Base-by-base conservation (phyloP, 2,329 filamentous ascomycete species). In the Botrytis porri region DNA sequence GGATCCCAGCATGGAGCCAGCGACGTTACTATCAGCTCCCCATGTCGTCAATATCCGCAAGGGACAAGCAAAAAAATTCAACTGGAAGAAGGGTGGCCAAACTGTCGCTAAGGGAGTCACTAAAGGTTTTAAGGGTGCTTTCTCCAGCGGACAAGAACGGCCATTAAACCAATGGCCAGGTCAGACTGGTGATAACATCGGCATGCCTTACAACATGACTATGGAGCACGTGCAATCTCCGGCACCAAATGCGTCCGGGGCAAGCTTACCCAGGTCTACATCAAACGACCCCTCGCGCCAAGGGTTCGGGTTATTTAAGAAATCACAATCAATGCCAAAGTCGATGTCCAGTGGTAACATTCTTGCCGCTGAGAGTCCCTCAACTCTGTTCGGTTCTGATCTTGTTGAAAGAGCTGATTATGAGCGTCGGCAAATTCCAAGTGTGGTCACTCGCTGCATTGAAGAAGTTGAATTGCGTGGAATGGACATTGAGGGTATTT, bases 401-500 rank as follows among this genome's bases (percentile, higher is more conserved):
- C 86, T 99, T 51, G 87, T 91, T 62, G 92, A 94, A 79, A 90
- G 96, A 75, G 92, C 94, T 80, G 94, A 97, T 69, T 94, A 89
- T 79, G 96, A 99, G 82, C 93, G 93, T 76, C 91, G 93, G 70
- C 90, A 95, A 79, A 95, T 99, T 75, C 96, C 96, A 65, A 91
- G 90, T 75, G 93, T 99, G 41, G 93, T 99, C 61, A 95, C 90
- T 65, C 92, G 94, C 65, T 99, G 96, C 83, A 97, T 99, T 77
- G 93, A 97, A 81, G 95, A 99, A 83, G 96, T 99, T 57, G 96
- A 99, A 82, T 85, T 96, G 35, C 91, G 96, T 81, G 96, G 95
- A 83, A 97, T 99, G 93, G 95, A 98, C 79, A 89, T 97, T 77
- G 96, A 98, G 84, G 96, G 96, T 75, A 97, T 99, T 78, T 99